Base-by-base conservation (phyloP, 129 eudicot species). In the Pittosporum tobira region DNA sequence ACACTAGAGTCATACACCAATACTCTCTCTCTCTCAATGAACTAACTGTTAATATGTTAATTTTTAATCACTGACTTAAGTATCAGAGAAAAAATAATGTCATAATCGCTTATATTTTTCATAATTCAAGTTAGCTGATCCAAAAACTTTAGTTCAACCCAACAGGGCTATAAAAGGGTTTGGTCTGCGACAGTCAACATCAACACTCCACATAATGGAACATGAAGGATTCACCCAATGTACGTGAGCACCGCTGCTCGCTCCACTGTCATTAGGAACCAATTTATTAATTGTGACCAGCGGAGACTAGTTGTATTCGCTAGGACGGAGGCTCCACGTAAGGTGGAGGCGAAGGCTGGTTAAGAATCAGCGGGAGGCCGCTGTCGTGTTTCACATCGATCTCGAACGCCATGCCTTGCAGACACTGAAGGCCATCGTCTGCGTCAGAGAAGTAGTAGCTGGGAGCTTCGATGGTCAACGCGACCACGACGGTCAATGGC, bases 251-350 rank as follows among this genome's bases (percentile, higher is more conserved):
- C 29, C 66, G 0, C 27, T 31, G 56, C 19, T 51, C 54, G 27
- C 48, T 74, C 85, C 12, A 54, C 74, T 48, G 68, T 71, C 43
- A 25, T 77, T 0, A 71, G 66, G n/a, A n/a, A n/a, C n/a, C 61
- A 26, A 20, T n/a, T n/a, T n/a, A 43, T 59, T 49, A 42, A 44
- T 57, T n/a, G 69, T 24, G 44, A 51, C 55, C 21, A 88, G 94
- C 10, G 96, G 96, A 6, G 96, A 94, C 49, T 87, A 94, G 65
- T 64, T 87, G n/a, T n/a, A n/a, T n/a, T n/a, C n/a, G n/a, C n/a
- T n/a, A n/a, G n/a, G n/a, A n/a, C n/a, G n/a, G 51, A 87, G 96
- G 77, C 69, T n/a, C n/a, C n/a, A n/a, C n/a, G n/a, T n/a, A n/a
- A n/a, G n/a, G n/a, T n/a, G n/a, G n/a, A n/a, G n/a, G n/a, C n/a